Evolutionary conservation across 345 rosid species (phyloP), one percentile per base, ranked within the genome.

Genomic region (Brassica juncea): DNA sequence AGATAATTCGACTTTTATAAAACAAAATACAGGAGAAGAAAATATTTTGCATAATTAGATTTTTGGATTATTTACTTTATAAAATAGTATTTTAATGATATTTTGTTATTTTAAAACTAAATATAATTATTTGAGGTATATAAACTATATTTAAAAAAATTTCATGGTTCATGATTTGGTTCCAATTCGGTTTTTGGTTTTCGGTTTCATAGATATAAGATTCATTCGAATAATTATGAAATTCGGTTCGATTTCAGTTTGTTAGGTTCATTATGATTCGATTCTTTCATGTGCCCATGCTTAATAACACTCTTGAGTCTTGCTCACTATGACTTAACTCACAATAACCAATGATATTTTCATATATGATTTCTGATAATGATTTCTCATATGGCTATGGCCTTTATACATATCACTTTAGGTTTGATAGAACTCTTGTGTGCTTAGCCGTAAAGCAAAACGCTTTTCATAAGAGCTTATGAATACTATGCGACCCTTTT

Each of bases 401-500:
- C 72, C 23, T 75, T 4, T 68, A 15, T 19, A n/a, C 60, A 49
- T 39, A 44, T 32, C 66, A 71, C 11, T 71, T 70, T 11, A 35
- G 58, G 70, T 25, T 66, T 57, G 58, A 25, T 64, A 37, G 66
- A 64, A 54, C 49, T 64, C 60, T 55, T 63, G 63, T 54, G 65
- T 4, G 66, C 58, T 64, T 54, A 39, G 76, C 31, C 58, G 32
- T 35, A 70, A 47, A 49, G 62, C 16, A 23, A 54, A 64, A 39
- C 49, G 2, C 52, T 3, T 71, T 77, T 52, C 27, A 14, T 11
- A 7, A 37, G 32, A 4, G 65, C 42, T 42, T 30, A 76, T 69
- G 80, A 60, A 60, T 44, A 31, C 74, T 64, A 71, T 57, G 59
- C 6, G 61, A 57, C 60, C 8, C 77, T 71, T 67, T 44, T 19